A percentile compares a stretch with the other conserved stretches of the same genome.
Conservation (phyloP, 2,329 filamentous ascomycete species). For the Dactylellina haptotyla region DNA sequence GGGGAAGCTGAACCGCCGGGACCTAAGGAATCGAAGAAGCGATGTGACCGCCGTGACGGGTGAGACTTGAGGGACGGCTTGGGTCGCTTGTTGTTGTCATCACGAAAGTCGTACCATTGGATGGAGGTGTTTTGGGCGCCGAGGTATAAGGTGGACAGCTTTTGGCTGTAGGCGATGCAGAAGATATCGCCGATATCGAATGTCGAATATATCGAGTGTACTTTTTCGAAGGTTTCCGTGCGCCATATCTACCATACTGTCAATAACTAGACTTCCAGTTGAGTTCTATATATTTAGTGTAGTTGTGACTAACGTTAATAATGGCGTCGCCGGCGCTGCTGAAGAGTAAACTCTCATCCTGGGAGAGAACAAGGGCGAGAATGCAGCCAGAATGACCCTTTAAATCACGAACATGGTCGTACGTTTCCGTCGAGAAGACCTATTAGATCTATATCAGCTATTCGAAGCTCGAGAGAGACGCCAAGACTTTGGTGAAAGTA, state of each 20-base stretch:
- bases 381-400: conserved; percentile 93
- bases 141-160: conserved; percentile 83
- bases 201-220: conserved; percentile 90
- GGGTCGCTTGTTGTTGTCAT: conserved; percentile 70
- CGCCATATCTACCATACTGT: conserved; percentile 77
- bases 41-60: conserved; percentile 79
- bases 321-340: conserved; percentile 93
- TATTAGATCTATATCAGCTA: conserved; percentile 56
- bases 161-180: conserved; percentile 85
- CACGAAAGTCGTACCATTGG: conserved; percentile 85
- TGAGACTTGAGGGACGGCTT: conserved; percentile 74
- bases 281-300: background rate
- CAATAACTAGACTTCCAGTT: conserved; percentile 34
- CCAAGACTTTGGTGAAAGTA: conserved; percentile 56
- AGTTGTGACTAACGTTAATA: conserved; percentile 72
- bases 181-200: conserved; percentile 97
- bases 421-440: conserved; percentile 88
- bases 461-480: conserved; percentile 1
- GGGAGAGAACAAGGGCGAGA: conserved; percentile 81
- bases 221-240: conserved; percentile 76
- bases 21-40: conserved; percentile 91
- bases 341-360: conserved; percentile 79
- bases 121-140: conserved; percentile 95
- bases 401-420: conserved; percentile 79
- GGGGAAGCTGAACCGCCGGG: conserved; percentile 81